phyloP scores from a whole-genome alignment of 176 grass and related monocot genomes.

The Zoysia pacifica region DNA sequence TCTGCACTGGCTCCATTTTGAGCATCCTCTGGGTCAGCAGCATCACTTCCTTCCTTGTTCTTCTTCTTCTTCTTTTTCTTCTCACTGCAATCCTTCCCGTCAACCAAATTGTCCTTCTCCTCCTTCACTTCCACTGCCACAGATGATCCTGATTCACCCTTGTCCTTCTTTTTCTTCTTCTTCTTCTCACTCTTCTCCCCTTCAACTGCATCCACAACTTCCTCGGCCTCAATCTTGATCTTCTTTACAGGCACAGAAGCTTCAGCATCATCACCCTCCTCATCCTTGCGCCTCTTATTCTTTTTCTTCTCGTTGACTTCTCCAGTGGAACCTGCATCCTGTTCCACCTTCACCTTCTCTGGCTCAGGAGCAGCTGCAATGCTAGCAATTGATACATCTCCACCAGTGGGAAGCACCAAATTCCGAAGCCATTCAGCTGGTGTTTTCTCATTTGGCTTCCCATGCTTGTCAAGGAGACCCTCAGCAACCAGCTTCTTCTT shows the following conservation, averaged over 20 bases:
- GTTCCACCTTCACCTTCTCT: conserved; percentile 51
- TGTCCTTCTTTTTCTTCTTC: conserved; percentile 57
- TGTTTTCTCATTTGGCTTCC: conserved; percentile 86
- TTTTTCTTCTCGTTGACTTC: conserved; percentile 63
- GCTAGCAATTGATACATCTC: conserved; percentile 70
- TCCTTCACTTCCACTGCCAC: conserved; percentile 34
- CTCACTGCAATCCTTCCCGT: conserved; percentile 49
- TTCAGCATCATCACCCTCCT: conserved; percentile 19
- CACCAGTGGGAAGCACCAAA: conserved; percentile 71
- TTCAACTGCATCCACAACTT: conserved; percentile 38
- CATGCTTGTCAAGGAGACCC: conserved; percentile 82
- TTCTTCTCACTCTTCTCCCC: conserved; percentile 80
- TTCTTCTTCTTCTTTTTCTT: conserved; percentile 79
- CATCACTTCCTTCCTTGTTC: conserved; percentile 54
- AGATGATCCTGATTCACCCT: conserved; percentile 51
- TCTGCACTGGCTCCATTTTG: conserved; percentile 24
- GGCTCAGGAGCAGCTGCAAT: conserved; percentile 71
- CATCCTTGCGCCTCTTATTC: conserved; percentile 64
- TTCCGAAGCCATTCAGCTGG: conserved; percentile 80
- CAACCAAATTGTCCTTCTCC: conserved; percentile 28
- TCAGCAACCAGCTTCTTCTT: conserved; percentile 87
- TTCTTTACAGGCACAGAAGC: conserved; percentile 57
- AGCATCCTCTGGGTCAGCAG: background rate
- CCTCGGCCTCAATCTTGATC: conserved; percentile 62
- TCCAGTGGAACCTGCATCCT: conserved; percentile 1